Evolutionary conservation across 1,284 basidiomycete genomes (phyloP), one percentile per base, ranked within the genome.

Genomic region (Cryptococcus amylolentus): DNA sequence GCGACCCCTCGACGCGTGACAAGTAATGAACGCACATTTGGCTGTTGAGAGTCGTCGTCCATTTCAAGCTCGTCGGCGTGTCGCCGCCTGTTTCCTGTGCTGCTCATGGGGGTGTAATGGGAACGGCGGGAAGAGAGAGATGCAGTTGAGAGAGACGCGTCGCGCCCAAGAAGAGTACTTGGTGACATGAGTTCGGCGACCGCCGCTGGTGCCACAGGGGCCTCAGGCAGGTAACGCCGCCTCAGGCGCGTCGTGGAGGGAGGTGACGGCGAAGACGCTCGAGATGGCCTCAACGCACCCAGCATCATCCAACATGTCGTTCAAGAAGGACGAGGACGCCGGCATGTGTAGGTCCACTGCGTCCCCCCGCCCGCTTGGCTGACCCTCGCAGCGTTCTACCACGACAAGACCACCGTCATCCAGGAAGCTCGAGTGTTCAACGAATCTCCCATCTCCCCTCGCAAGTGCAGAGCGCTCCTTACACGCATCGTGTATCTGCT

Each of bases 401-500:
- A 93, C 79, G 91, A 93, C 82, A 94, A 95, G 78, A 91, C 89
- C 23, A 96, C 93, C 3, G 88, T 96, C 64, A 88, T 97, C 64
- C 96, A 98, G 77, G 96, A 99, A 79, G 95, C 96, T 59, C 87
- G 96, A 64, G 90, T 95, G 62, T 99, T 99, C 86, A 98, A 99
- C 81, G 95, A 98, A 78, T 94, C 93, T 16, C 95, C 95, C 65
- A 94, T 99, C 78, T 93, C 89, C 71, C 91, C 91, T 20, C 84
- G 95, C 70, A 96, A 95, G 82, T 99, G 95, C 80, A 87, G 95
- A 72, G 89, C 94, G 46, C 84, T 99, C 57, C 85, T 99, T 67
- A 98, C 95, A 49, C 86, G 96, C 73, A 92, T 98, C 71, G 88
- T 98, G 54, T 97, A 98, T 79, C 83, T 99, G 56, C 83, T 98